Percentiles rank a stretch among this genome's conserved stretches.
Conservation (phyloP, 1,284 basidiomycete species). For the Xerocomus cyaneibrunnescens region DNA sequence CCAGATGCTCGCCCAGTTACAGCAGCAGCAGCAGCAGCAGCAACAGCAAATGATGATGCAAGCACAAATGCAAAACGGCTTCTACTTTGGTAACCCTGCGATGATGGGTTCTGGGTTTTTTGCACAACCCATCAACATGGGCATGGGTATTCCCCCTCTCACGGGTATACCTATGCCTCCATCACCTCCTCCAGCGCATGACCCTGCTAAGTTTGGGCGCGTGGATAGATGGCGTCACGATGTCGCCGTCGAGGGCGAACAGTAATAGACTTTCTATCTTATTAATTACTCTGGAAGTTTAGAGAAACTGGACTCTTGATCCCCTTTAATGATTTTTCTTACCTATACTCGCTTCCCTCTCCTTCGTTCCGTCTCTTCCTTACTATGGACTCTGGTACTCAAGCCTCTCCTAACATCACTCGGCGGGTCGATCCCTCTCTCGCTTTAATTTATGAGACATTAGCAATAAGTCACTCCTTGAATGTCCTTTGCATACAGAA, state of each 20-base stretch:
- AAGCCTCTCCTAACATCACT: conserved; percentile 4
- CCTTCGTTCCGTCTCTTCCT: not conserved
- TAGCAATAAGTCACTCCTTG: conserved; percentile 39
- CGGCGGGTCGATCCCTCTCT: not conserved
- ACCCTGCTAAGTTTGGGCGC: conserved; percentile 60
- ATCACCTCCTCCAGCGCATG: conserved; percentile 62
- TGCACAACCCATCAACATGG: conserved; percentile 46
- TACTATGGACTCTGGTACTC: conserved; percentile 5
- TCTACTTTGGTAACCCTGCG: conserved; percentile 65
- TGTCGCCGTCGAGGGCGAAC: conserved; percentile 66
- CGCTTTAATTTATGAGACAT: not conserved
- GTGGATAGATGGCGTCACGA: conserved; percentile 80
- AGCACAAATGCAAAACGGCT: conserved; percentile 67
- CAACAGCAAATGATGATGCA: conserved; percentile 70
- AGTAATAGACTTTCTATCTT: conserved; percentile 22
- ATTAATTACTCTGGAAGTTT: conserved; percentile 8
- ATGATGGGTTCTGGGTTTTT: conserved; percentile 69
- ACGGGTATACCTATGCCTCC: conserved; percentile 53
- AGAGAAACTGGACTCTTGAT: conserved; percentile 13
- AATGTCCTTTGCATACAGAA: conserved; percentile 37
- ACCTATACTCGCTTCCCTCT: not conserved
- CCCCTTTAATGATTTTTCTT: conserved; percentile 9
- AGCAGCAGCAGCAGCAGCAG: conserved; percentile 57
- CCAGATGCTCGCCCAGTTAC: conserved; percentile 60
- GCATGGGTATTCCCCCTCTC: conserved; percentile 41